Evolutionary conservation across 2,329 filamentous ascomycete genomes (phyloP).

Genomic region (Aspergillus sergii): DNA sequence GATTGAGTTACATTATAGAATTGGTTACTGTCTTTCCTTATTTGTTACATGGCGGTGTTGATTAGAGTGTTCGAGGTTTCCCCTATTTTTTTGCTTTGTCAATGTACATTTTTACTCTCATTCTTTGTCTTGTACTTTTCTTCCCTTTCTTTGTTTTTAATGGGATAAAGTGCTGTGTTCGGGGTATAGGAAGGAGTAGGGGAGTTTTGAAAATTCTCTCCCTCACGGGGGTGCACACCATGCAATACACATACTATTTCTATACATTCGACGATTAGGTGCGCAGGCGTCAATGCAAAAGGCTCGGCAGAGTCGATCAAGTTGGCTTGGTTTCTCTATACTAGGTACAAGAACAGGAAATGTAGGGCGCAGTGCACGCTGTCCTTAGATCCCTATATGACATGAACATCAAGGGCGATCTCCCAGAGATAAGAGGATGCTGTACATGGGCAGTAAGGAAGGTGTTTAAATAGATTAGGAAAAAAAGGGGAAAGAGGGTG

Average conservation of each 20-base stretch:
- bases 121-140: not conserved
- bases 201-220: not conserved
- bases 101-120: not conserved
- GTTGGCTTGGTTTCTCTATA: conserved; percentile 12
- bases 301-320: not conserved
- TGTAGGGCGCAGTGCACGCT: conserved; percentile 1
- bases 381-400: conserved; percentile 3
- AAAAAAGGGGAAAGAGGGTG: conserved; percentile 14
- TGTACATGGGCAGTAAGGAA: conserved; percentile 2
- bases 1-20: not conserved
- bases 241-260: conserved; percentile 6
- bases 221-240: not conserved
- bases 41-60: not conserved
- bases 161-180: conserved; percentile 3
- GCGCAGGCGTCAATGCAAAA: conserved; percentile 3
- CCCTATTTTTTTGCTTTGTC: not conserved
- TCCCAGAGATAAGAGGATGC: conserved; percentile 3
- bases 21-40: not conserved
- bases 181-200: not conserved
- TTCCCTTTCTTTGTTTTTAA: not conserved
- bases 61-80: not conserved
- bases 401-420: conserved; percentile 5
- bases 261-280: not conserved
- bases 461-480: conserved; percentile 5
- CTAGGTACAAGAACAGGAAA: conserved; percentile 13